Evolutionary conservation across 495 filamentous ascomycete genomes (phyloP), one percentile per base, ranked within the genome.

Genomic region (Aspergillus diversus): DNA sequence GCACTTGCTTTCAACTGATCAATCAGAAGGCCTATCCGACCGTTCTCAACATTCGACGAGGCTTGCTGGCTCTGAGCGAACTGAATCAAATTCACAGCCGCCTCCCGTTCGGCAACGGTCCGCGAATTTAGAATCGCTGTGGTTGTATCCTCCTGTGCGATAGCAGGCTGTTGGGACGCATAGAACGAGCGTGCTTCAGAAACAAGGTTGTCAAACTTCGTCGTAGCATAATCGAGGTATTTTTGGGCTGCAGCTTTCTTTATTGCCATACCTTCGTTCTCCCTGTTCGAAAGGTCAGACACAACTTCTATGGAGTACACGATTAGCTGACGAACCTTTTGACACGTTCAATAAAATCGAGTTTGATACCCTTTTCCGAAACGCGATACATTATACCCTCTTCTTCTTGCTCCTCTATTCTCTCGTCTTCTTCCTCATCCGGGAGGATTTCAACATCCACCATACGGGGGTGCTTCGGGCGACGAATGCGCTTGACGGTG

Each of bases 371-470:
- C 64, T 80, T 81, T 67, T 88, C 89, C 0, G 89, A 85, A 42
- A 96, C 74, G 52, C 85, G 82, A 72, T 89, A 90, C 35, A 88
- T 77, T 12, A 86, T 80, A 27, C 87, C 89, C 46, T 80, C 77
- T 17, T 80, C 73, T 52, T 79, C 68, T 46, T 81, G 68, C 11
- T 88, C 83, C 53, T 82, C 75, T 48, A 86, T 77, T 7, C 77
- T 73, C 37, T 84, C 85, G 13, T 75, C 77, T 52, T 87, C 84
- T 43, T 85, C 82, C 15, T 87, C 84, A 6, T 80, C 80, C 13
- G 75, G 75, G 21, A 90, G 86, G 46, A 87, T 78, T 39, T 89
- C 86, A 27, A 96, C 78, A 52, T 97, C 92, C 66, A 96, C 89
- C 65, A 87, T 77, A 21, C 93, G 92, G 63, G 86, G 77, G 47